Base-by-base conservation (phyloP, 176 grass and related monocot species). In the Carex littledalei region DNA sequence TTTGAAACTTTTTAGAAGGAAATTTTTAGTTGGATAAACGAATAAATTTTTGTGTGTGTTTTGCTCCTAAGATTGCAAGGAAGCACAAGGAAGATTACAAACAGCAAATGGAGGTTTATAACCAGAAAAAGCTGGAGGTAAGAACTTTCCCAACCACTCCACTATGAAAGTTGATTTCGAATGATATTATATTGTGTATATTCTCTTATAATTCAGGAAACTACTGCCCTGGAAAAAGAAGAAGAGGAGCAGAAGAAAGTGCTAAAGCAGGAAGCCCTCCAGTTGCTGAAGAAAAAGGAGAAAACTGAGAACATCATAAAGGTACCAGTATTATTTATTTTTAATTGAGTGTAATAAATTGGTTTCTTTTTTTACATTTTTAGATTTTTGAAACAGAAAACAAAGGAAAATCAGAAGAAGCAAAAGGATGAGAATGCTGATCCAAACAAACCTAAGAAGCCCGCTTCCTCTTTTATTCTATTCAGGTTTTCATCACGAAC, bases 261-360 rank as follows among this genome's bases (percentile, higher is more conserved):
- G 65, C 12, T 98, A 71, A 98, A 90, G 78, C 91, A 95, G 52
- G 93, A 98, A 92, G 96, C 93, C 12, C 81, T 98, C 3, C 93
- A 95, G 84, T 78, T 95, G 78, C 89, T 98, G 1, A 98, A 82
- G 87, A 98, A 92, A 69, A 98, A 98, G 81, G 93, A 98, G 84
- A 98, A 95, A 85, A 77, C 90, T 41, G 91, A 95, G 4, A 95
- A 94, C 84, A 94, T 98, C 63, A 98, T 94, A 72, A 98, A 98
- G 90, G 92, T 97, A 84, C 41, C 2, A 16, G 3, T 13, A 78
- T 53, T 2, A 37, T 75, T 55, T 52, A 3, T 75, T 29, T 12
- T 29, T 21, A 34, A 45, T 10, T 13, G 3, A 18, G 35, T 0
- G 26, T 22, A 2, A 1, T 64, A 45, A 8, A 29, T 35, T 10